Evolutionary conservation across 73 alveolate genomes (phyloP).

Genomic region (Paramecium pentaurelia): DNA sequence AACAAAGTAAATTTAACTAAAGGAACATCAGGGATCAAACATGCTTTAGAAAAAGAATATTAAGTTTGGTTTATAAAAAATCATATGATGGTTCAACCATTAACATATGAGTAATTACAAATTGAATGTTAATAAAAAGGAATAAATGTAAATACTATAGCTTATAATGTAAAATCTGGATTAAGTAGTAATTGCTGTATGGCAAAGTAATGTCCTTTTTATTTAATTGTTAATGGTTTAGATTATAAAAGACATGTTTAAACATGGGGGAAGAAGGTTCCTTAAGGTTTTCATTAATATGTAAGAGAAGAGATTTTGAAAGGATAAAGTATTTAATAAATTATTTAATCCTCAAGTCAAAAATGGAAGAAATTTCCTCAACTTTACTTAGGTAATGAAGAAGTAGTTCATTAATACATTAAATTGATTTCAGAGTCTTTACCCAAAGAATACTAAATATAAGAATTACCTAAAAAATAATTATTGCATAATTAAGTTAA

Average conservation of each 20-base stretch:
- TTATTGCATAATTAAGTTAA: not conserved
- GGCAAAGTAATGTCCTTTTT: not conserved
- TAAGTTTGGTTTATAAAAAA: not conserved
- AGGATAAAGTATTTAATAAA: not conserved
- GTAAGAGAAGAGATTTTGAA: not conserved
- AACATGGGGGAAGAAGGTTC: conserved; percentile 32
- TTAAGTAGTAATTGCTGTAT: conserved; percentile 34
- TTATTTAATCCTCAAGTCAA: not conserved
- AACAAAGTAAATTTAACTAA: not conserved
- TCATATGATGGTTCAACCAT: conserved; percentile 27
- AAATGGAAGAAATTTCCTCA: not conserved
- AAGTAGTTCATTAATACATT: not conserved
- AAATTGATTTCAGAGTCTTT: conserved; percentile 3
- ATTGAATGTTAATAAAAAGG: not conserved
- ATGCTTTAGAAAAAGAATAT: not conserved
- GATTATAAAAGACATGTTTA: conserved; percentile 22
- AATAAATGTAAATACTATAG: not conserved
- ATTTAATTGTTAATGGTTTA: not conserved
- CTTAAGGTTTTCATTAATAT: conserved; percentile 21
- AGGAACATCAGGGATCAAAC: not conserved
- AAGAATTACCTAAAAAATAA: not conserved
- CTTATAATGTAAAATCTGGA: not conserved
- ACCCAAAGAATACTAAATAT: not conserved
- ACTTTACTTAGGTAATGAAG: not conserved
- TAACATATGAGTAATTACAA: conserved; percentile 1